A percentile compares a stretch with the other conserved stretches of the same genome.
These are phyloP conservation scores for Laguncularia racemosa DNA, from an alignment of 345 rosid genomes.

Conservation along the genomic window DNA sequence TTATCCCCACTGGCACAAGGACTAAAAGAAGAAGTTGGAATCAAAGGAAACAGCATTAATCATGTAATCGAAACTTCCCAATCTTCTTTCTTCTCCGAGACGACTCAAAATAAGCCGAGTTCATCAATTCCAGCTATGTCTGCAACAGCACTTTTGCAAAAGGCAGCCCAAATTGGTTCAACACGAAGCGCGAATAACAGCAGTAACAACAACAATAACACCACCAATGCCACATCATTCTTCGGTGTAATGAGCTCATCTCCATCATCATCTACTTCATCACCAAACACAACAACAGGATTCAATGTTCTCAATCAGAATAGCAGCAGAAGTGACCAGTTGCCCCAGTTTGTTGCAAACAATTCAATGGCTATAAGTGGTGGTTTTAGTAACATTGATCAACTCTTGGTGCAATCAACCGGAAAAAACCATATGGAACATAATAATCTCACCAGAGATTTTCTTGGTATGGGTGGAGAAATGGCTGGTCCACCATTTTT, in stretches of 20 bases:
- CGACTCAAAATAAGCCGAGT: neutral
- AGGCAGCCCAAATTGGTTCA: conserved; percentile 95
- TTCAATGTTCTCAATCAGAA: conserved; percentile 14
- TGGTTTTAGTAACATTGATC: conserved; percentile 19
- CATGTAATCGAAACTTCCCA: conserved; percentile 5
- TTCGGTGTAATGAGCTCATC: conserved; percentile 42
- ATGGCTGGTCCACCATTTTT: conserved; percentile 32
- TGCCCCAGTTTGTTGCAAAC: too few species aligned
- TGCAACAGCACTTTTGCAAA: conserved; percentile 87
- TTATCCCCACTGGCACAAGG: conserved; percentile 2
- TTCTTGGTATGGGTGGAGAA: conserved; percentile 67
- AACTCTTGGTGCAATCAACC: conserved; percentile 23
- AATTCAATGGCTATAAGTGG: neutral
- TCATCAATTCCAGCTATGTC: conserved; percentile 56
- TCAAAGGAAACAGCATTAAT: conserved; percentile 10
- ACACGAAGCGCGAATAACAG: conserved; percentile 31
- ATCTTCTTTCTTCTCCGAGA: conserved; percentile 30
- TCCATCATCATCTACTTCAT: conserved; percentile 15
- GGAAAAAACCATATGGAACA: conserved; percentile 18
- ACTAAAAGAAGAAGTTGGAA: conserved; percentile 30
- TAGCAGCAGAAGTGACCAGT: conserved; percentile 11
- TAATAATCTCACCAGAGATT: conserved; percentile 60
- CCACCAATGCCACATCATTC: conserved; percentile 36
- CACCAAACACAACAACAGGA: conserved; percentile 10
- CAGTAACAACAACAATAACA: too few species aligned